Percentiles rank a stretch among this genome's conserved stretches.
These are phyloP conservation scores for Ampelocalamus luodianensis DNA, from an alignment of 176 grass and related monocot species.

Conservation along the genomic window DNA sequence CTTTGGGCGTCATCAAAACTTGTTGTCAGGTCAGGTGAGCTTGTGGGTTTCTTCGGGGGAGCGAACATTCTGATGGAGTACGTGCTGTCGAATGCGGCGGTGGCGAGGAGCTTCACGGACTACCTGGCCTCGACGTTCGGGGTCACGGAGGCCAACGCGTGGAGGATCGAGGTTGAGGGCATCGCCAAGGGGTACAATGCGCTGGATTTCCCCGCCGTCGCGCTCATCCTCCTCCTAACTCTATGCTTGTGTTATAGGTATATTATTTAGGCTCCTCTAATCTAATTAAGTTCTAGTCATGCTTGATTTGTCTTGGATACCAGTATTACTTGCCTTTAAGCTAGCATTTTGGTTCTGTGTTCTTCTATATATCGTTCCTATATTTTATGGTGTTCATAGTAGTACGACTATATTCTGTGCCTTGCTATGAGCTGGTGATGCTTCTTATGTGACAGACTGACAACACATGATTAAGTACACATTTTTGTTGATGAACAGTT, in stretches of 20 bases:
- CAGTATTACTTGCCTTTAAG: not conserved
- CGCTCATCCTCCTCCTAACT: conserved; percentile 74
- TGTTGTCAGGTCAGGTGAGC: conserved; percentile 70
- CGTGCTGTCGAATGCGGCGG: conserved; percentile 96
- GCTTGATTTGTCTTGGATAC: not conserved
- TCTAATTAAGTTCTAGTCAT: not conserved
- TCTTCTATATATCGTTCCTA: not conserved
- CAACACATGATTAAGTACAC: not conserved
- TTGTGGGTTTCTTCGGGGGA: conserved; percentile 91
- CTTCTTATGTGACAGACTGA: not conserved
- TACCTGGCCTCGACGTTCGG: conserved; percentile 87
- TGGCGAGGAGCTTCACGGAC: conserved; percentile 94
- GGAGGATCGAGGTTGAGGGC: conserved; percentile 70
- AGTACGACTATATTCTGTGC: not conserved
- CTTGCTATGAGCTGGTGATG: not conserved
- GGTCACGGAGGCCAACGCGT: conserved; percentile 60
- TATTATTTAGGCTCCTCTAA: not conserved
- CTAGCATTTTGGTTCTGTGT: conserved; percentile 11
- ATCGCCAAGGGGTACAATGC: conserved; percentile 80
- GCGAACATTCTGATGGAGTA: conserved; percentile 98
- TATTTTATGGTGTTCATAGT: conserved; percentile 38
- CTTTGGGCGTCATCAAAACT: too few relatives aligned
- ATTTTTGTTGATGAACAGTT: not conserved
- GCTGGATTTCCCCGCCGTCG: conserved; percentile 76
- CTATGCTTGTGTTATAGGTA: conserved; percentile 89